Percentiles rank a stretch among this genome's conserved stretches.
phyloP scores from a whole-genome alignment of 2,329 filamentous ascomycete species.

The Fonsecaea monophora region DNA sequence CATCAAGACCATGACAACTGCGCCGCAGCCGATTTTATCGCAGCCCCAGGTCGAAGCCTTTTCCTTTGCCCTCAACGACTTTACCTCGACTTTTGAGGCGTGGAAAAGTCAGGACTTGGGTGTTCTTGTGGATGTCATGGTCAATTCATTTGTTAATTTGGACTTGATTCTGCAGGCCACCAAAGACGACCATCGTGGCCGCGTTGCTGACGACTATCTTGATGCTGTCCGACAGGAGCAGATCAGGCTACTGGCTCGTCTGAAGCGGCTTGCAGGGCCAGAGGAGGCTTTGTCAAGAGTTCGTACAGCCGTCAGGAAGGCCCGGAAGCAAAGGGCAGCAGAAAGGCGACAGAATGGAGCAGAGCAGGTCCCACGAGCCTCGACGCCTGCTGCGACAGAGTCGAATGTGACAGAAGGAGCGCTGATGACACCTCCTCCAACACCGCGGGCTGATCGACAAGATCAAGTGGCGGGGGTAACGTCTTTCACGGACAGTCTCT shows the following conservation, averaged over 20 bases:
- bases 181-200: constrained; percentile 66
- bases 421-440: constrained; percentile 36
- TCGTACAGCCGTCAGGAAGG: constrained; percentile 66
- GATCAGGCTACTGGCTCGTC: constrained; percentile 65
- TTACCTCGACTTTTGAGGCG: constrained; percentile 67
- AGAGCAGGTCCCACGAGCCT: constrained; percentile 38
- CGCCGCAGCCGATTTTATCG: constrained; percentile 4
- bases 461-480: constrained; percentile 47
- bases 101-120: constrained; percentile 71
- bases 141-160: constrained; percentile 69
- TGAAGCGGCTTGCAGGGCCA: constrained; percentile 67
- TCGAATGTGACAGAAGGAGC: constrained; percentile 42
- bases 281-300: constrained; percentile 67
- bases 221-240: constrained; percentile 72
- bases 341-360: constrained; percentile 28
- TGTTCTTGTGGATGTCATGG: constrained; percentile 69
- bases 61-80: constrained; percentile 64
- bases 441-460: constrained; percentile 47
- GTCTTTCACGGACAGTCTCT: constrained; percentile 49
- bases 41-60: constrained; percentile 43
- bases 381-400: constrained; percentile 30
- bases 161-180: constrained; percentile 72
- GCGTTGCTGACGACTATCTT: constrained; percentile 68
- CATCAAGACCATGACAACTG: constrained; percentile 15
- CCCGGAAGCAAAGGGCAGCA: constrained; percentile 41